Percentiles rank a stretch among this genome's conserved stretches.
phyloP scores from a whole-genome alignment of 805 yeast genomes.

The Cyberlindnera mrakii region DNA sequence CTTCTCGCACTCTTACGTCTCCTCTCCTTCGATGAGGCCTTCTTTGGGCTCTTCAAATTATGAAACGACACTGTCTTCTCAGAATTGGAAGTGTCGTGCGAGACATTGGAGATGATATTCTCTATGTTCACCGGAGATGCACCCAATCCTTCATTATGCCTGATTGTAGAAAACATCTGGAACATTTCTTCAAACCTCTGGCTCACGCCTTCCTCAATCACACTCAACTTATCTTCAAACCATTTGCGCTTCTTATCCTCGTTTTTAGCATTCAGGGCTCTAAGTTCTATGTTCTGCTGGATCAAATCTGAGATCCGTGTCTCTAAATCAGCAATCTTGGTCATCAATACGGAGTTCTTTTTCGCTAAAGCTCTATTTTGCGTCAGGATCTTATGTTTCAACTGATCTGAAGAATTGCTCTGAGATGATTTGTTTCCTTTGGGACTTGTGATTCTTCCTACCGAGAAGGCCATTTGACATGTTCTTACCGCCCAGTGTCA shows the following conservation, averaged over 20 bases:
- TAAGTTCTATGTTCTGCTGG: conserved; percentile 41
- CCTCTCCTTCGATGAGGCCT: conserved; percentile 20
- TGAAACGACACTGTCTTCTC: conserved; percentile 23
- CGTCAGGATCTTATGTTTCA: conserved; percentile 23
- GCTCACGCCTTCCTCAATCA: conserved; percentile 36
- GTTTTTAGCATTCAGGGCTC: conserved; percentile 30
- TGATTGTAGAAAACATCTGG: conserved; percentile 34
- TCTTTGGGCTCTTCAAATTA: conserved; percentile 20
- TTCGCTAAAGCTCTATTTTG: conserved; percentile 55
- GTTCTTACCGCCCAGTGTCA: neutral
- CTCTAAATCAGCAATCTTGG: conserved; percentile 49
- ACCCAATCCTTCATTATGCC: conserved; percentile 35
- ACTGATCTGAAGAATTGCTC: conserved; percentile 6
- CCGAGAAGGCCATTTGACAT: conserved; percentile 22
- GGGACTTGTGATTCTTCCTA: conserved; percentile 16
- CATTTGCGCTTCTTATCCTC: conserved; percentile 26
- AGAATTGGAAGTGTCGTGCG: conserved; percentile 6
- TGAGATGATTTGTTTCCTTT: conserved; percentile 4
- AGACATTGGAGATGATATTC: conserved; percentile 3
- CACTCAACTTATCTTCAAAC: conserved; percentile 31
- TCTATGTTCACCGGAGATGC: conserved; percentile 5
- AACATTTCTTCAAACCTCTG: conserved; percentile 40
- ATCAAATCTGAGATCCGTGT: conserved; percentile 40
- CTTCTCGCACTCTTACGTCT: conserved; percentile 35
- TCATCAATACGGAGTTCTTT: conserved; percentile 46